Evolutionary conservation across 2,329 filamentous ascomycete species (phyloP).

Genomic region (Neonectria hederae): DNA sequence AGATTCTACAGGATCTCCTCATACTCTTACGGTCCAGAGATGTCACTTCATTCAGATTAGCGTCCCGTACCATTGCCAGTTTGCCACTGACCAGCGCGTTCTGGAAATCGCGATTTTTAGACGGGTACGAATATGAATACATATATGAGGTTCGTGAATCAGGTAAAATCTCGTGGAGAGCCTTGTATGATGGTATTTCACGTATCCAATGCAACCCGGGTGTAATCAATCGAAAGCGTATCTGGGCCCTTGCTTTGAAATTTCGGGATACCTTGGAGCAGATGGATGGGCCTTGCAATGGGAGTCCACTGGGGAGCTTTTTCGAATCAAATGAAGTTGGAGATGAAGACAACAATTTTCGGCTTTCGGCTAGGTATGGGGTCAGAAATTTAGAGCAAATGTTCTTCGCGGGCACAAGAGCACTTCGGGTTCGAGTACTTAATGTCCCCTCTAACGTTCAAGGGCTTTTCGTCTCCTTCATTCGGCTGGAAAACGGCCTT

Average conservation of each 20-base stretch:
- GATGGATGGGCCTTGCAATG: conserved; percentile 4
- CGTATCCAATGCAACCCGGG: background rate
- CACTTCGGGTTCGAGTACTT: conserved; percentile 9
- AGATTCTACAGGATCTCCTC: conserved; percentile 17
- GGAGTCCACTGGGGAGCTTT: background rate
- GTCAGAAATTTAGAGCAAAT: background rate
- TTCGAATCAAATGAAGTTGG: conserved; percentile 10
- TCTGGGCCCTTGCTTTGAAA: conserved; percentile 12
- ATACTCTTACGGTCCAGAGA: conserved; percentile 2
- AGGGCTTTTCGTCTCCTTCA: conserved; percentile 11
- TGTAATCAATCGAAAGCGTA: conserved; percentile 19
- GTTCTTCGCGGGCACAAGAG: conserved; percentile 11
- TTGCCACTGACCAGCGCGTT: conserved; percentile 13
- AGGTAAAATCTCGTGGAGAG: conserved; percentile 6
- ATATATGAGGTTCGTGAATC: conserved; percentile 6
- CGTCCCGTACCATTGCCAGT: conserved; percentile 5
- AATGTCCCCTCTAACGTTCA: background rate
- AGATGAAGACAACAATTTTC: background rate
- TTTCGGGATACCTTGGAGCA: conserved; percentile 11
- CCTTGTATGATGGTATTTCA: background rate
- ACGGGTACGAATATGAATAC: conserved; percentile 14
- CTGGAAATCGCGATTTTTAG: conserved; percentile 19
- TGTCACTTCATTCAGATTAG: conserved; percentile 11
- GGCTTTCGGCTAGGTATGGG: conserved; percentile 15
- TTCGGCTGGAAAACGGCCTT: background rate